Base-by-base conservation (phyloP, 331 rosid species). In the Quercus phellos region DNA sequence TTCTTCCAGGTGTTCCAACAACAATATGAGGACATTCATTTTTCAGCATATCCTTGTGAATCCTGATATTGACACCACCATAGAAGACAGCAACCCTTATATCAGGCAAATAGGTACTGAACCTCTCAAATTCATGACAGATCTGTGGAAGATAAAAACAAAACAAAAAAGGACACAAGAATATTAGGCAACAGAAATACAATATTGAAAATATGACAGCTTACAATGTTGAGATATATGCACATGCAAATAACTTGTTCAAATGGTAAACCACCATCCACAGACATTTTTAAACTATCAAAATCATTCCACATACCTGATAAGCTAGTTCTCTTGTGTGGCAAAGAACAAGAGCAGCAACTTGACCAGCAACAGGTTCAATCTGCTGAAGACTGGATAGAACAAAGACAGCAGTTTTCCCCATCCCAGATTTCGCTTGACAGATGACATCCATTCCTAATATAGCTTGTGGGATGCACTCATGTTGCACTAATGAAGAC, bases 361-460 rank as follows among this genome's bases (percentile, higher is more conserved):
- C 98, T 86, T 94, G 98, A 54, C 97, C 97, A 1, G 94, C 90
- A 50, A 94, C 92, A 68, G 98, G 98, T 81, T 94, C 98, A 61
- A 94, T 92, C 86, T 92, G 97, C 90, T 94, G 97, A 80, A 94
- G 89, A 5, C 89, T 51, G 27, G 97, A 94, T 67, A 94, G 88
- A 75, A 92, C 98, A 88, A 91, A 94, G 19, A 94, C 98, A 78
- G 98, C 97, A 27, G 98, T 94, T 89, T 94, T 94, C 64, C 98
- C 98, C 98, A 94, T 94, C 70, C 98, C 98, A 79, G 98, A 94
- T 84, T 94, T 94, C 12, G 98, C 98, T 84, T 94, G 98, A 82
- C 98, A 94, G 70, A 94, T 86, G 77, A 94, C 98, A 89, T 94
- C 98, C 98, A 94, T 94, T 68, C 98, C 98, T 79, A 94, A 83